Evolutionary conservation across 108 stramenopile species (phyloP), one percentile per base, ranked within the genome.

Genomic region (Skeletonema marinoi): DNA sequence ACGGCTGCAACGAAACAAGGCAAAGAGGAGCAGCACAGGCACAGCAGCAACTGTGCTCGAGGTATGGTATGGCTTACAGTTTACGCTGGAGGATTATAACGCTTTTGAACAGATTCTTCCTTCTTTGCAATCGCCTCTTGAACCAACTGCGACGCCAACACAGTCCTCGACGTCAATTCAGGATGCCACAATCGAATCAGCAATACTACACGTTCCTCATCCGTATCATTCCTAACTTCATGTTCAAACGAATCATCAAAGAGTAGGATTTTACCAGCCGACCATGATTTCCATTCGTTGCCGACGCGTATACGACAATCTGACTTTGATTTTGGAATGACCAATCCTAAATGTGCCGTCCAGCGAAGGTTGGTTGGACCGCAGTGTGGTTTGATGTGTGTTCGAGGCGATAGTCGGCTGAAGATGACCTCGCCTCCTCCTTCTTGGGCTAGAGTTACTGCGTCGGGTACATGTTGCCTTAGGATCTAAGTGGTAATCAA

Each of bases 171-270:
- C 32, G 29, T 30, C 31, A 92, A 61, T n/a, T 63, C n/a, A 59
- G 94, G 92, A 80, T 95, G 91, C 91, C 90, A 93, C 38, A 90
- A 80, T 33, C 92, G 73, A 16, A 95, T 62, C 42, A 95, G 69
- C 32, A 95, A 72, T 12, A 93, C 90, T 5, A 77, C 87, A 56
- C 92, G 87, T 29, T 76, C 71, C 54, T 89, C 67, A 58, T 70
- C 66, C 2, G 87, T 84, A 70, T 89, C 84, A 73, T 93, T 93
- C 38, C 78, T 44, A 32, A 93, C 92, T 65, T 93, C 92, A 75
- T 95, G 94, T 66, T 95, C 90, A 75, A 81, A 92, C 2, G 92
- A 92, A 76, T 95, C 94, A 64, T 95, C 94, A 86, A 95, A 93
- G 3, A 95, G 70, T 25, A 95, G 29, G 13, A 90, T 65, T 70